Conservation (phyloP, 1,139 yeast species). For the Debaryomyces coudertii region DNA sequence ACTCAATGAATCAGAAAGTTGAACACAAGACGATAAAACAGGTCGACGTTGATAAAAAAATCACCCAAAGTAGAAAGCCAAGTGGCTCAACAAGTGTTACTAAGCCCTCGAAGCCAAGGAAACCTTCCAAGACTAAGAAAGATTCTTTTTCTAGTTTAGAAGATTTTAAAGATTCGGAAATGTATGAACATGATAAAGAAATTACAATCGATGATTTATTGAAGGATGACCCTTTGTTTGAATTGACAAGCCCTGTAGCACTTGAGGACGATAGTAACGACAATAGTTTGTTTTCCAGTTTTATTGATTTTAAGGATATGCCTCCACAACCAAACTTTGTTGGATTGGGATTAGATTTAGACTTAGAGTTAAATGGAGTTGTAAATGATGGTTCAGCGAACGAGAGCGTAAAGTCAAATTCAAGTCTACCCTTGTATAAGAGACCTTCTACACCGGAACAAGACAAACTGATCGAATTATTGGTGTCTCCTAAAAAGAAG, state of each 20-base stretch:
- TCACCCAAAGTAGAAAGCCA: not conserved
- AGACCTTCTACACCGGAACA: constrained; percentile 6
- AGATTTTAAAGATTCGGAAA: constrained; percentile 2
- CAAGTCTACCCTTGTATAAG: constrained; percentile 2
- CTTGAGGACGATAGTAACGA: constrained; percentile 8
- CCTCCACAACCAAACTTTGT: constrained; percentile 1
- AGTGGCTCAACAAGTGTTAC: not conserved
- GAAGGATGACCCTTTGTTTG: constrained; percentile 27
- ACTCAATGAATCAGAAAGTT: not conserved
- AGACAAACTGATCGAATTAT: constrained; percentile 3
- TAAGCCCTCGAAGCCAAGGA: constrained; percentile 1
- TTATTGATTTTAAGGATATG: constrained; percentile 5
- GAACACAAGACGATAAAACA: not conserved
- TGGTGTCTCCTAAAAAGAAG: constrained; percentile 11
- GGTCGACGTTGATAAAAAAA: not conserved
- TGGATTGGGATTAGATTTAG: constrained; percentile 8
- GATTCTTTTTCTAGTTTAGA: constrained; percentile 7
- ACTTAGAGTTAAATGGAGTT: not conserved
- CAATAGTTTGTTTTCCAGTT: constrained; percentile 11
- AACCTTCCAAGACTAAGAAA: constrained; percentile 11
- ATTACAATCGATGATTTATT: constrained; percentile 29
- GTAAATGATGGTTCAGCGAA: not conserved
- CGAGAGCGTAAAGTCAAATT: constrained; percentile 2
- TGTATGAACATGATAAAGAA: constrained; percentile 10
- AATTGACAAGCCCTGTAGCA: constrained; percentile 11